Evolutionary conservation across 768 basidiomycete species (phyloP), one percentile per base, ranked within the genome.

Genomic region (Trametes cingulata): DNA sequence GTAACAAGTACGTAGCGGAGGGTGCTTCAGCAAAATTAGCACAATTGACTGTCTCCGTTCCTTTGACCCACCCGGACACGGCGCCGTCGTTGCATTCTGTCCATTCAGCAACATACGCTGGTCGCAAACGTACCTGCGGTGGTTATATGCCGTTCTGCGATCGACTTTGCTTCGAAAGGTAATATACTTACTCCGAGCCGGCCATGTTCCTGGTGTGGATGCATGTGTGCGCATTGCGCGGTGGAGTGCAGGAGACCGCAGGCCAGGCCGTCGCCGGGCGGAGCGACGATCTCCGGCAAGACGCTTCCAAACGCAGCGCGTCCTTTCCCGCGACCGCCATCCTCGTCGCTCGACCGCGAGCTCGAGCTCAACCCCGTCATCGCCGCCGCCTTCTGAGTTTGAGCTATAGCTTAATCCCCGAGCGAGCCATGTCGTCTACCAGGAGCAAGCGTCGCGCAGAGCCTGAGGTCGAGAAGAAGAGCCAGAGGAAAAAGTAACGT

Each of bases 381-480:
- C 42, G 4, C 19, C 10, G 17, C 17, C 42, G 41, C 27, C 33
- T 13, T 33, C n/a, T 43, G 10, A 39, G 54, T 40, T 12, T 15
- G 14, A 52, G 39, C n/a, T 33, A 33, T 5, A 33, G 29, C 4
- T 10, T 33, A 4, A 33, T 33, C 4, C 29, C 10, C 10, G 29
- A 33, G 29, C 37, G 43, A 13, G 45, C 58, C 52, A 72, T 72
- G 71, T 66, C 67, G 15, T 68, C 69, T 33, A 33, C 29, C 37
- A 62, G 67, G 36, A 62, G 63, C 52, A 72, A 72, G 61, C 69
- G 71, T 60, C 64, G 68, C 45, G 73, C 76, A 46, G 76, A 79
- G 50, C 62, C 52, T 12, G 69, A 71, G 64, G 67, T 58, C 27
- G 70, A 69, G 60, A 75, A 69, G 67, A 67, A 69, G 60, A 65